phyloP scores from a whole-genome alignment of 2,329 filamentous ascomycete species.

The Cladophialophora carrionii region DNA sequence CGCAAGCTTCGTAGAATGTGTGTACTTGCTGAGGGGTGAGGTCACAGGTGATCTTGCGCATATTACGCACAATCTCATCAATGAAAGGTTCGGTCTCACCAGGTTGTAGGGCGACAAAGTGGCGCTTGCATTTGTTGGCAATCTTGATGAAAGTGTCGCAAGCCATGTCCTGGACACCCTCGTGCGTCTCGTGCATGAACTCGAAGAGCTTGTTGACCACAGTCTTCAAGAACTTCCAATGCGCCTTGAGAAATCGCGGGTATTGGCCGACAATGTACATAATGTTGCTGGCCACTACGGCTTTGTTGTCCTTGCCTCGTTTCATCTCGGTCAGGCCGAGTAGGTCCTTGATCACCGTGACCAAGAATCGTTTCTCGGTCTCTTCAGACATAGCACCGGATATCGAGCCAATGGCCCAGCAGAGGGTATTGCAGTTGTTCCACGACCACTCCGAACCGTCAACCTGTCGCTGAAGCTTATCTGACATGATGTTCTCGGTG shows the following conservation, averaged over 20 bases:
- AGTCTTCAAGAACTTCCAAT: conserved; percentile 99
- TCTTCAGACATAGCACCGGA: conserved; percentile 99
- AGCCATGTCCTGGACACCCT: conserved; percentile 99
- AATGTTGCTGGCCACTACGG: conserved; percentile 97
- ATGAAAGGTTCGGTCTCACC: conserved; percentile 96
- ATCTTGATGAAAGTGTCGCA: conserved; percentile 99
- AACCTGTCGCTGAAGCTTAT: conserved; percentile 93
- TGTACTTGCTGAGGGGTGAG: conserved; percentile 96
- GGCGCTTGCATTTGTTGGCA: conserved; percentile 93
- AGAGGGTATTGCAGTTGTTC: conserved; percentile 99
- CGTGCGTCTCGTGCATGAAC: conserved; percentile 99
- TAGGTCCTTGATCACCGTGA: conserved; percentile 98
- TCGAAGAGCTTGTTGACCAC: conserved; percentile 99
- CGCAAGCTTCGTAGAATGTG: conserved; percentile 98
- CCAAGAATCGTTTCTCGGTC: conserved; percentile 96
- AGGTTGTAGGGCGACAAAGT: conserved; percentile 94
- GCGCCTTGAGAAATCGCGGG: conserved; percentile 94
- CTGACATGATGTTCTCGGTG: conserved; percentile 98
- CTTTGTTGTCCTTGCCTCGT: conserved; percentile 98
- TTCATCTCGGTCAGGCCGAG: conserved; percentile 98
- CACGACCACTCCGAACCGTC: conserved; percentile 97
- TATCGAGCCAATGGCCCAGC: conserved; percentile 98
- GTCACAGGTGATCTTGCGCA: conserved; percentile 94
- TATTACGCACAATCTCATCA: conserved; percentile 94
- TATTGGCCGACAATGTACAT: conserved; percentile 99